phyloP scores from a whole-genome alignment of 306 rosid species.

The Coriaria nepalensis region DNA sequence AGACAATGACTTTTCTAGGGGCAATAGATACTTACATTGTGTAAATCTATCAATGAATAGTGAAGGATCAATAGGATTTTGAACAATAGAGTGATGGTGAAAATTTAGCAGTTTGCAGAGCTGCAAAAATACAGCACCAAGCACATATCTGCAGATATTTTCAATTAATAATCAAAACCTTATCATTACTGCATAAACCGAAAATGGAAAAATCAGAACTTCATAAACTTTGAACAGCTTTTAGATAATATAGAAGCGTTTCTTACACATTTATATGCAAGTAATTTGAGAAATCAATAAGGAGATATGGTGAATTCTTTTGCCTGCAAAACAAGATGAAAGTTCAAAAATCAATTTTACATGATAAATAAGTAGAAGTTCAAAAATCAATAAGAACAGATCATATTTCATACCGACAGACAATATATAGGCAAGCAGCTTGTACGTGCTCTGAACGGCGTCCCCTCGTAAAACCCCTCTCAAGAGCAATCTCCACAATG shows the following conservation, averaged over 20 bases:
- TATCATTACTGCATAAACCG: constrained; percentile 5
- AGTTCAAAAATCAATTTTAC: constrained; percentile 10
- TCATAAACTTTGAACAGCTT: constrained; percentile 3
- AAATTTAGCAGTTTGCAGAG: constrained; percentile 62
- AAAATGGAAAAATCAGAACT: background rate
- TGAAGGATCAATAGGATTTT: constrained; percentile 71
- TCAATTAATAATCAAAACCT: constrained; percentile 11
- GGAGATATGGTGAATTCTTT: constrained; percentile 59
- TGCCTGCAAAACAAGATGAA: constrained; percentile 31
- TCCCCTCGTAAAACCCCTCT: constrained; percentile 61
- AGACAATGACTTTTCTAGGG: constrained; percentile 5
- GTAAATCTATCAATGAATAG: constrained; percentile 56
- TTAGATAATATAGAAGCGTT: constrained; percentile 4
- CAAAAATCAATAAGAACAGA: no score
- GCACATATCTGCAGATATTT: constrained; percentile 46
- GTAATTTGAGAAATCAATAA: constrained; percentile 67
- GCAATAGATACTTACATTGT: constrained; percentile 33
- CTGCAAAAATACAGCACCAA: constrained; percentile 74
- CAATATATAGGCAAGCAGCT: constrained; percentile 77
- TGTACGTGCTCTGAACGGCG: constrained; percentile 55
- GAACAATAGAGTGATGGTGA: constrained; percentile 50
- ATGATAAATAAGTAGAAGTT: no score
- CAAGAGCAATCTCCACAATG: constrained; percentile 51
- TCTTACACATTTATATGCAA: constrained; percentile 61
- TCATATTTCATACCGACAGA: constrained; percentile 76